A percentile compares a stretch with the other conserved stretches of the same genome.
phyloP scores from a whole-genome alignment of 2,329 filamentous ascomycete genomes.

The Reticulascus tulasneorum region DNA sequence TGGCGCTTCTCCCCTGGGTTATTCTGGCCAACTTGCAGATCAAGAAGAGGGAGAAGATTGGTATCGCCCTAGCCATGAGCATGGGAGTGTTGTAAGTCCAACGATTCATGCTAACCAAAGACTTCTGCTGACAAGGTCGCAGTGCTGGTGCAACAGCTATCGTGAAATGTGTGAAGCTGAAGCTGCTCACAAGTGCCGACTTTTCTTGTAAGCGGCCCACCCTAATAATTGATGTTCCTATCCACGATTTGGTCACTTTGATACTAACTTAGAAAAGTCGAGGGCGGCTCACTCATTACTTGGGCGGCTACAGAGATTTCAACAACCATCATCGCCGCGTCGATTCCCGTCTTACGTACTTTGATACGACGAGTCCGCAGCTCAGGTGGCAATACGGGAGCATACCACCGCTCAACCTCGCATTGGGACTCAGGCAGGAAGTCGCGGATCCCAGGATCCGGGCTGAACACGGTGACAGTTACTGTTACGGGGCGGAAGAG shows the following conservation, averaged over 20 bases:
- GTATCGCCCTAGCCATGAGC: conserved; percentile 20
- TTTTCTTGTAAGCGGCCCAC: neutral
- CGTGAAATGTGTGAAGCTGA: neutral
- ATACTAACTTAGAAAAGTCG: neutral
- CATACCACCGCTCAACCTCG: too few species aligned
- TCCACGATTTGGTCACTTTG: too few species aligned
- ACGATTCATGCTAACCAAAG: too few species aligned
- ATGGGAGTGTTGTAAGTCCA: conserved; percentile 9
- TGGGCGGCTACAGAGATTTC: neutral
- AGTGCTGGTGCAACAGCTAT: neutral
- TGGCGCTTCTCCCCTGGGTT: conserved; percentile 6
- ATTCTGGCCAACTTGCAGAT: conserved; percentile 22
- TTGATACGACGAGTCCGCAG: too few species aligned
- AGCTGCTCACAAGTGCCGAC: neutral
- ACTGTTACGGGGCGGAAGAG: conserved; percentile 5
- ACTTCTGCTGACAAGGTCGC: too few species aligned
- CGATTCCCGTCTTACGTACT: conserved; percentile 1
- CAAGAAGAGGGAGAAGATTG: conserved; percentile 21
- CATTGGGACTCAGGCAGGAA: too few species aligned
- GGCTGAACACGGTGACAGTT: conserved; percentile 8
- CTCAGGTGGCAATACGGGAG: neutral
- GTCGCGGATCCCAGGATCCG: too few species aligned
- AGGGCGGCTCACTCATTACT: neutral
- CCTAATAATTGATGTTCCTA: too few species aligned
- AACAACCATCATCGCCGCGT: conserved; percentile 1